Evolutionary conservation across 768 basidiomycete species (phyloP).

Genomic region (Hydnum rufescens): DNA sequence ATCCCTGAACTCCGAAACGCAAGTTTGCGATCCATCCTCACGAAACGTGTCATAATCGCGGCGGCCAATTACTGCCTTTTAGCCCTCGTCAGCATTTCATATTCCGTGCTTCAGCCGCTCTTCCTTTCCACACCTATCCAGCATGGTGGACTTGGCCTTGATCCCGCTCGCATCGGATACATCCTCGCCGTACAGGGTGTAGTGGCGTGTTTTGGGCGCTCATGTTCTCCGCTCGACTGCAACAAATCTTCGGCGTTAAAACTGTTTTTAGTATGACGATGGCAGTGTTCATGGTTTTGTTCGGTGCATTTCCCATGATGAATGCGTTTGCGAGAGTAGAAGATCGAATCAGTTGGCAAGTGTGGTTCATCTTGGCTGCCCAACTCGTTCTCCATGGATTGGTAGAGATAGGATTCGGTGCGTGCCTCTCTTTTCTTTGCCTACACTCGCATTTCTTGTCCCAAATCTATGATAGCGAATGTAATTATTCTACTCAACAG

Average conservation of each 20-base stretch:
- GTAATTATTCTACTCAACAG: too few relatives aligned
- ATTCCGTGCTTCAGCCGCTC: conserved; percentile 40
- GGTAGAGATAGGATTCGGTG: too few relatives aligned
- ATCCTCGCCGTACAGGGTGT: not conserved
- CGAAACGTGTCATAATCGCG: conserved; percentile 30
- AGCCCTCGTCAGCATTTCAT: conserved; percentile 36
- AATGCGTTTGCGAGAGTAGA: too few relatives aligned
- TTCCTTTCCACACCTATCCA: conserved; percentile 7
- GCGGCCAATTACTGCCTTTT: conserved; percentile 45
- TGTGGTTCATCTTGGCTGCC: too few relatives aligned
- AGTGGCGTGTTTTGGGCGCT: not conserved
- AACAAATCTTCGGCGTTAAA: not conserved
- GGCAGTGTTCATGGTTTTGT: not conserved
- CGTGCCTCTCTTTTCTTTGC: too few relatives aligned
- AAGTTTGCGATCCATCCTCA: conserved; percentile 7
- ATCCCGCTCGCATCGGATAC: conserved; percentile 5
- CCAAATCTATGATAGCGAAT: too few relatives aligned
- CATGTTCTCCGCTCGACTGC: not conserved
- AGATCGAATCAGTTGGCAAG: too few relatives aligned
- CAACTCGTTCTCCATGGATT: too few relatives aligned
- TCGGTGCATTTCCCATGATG: not conserved
- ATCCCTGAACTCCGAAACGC: conserved; percentile 1
- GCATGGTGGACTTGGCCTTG: conserved; percentile 5
- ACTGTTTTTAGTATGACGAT: not conserved
- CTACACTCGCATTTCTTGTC: too few relatives aligned